Percentiles rank a stretch among this genome's conserved stretches.
phyloP scores from a whole-genome alignment of 1,284 basidiomycete genomes.

The Inonotus obliquus region DNA sequence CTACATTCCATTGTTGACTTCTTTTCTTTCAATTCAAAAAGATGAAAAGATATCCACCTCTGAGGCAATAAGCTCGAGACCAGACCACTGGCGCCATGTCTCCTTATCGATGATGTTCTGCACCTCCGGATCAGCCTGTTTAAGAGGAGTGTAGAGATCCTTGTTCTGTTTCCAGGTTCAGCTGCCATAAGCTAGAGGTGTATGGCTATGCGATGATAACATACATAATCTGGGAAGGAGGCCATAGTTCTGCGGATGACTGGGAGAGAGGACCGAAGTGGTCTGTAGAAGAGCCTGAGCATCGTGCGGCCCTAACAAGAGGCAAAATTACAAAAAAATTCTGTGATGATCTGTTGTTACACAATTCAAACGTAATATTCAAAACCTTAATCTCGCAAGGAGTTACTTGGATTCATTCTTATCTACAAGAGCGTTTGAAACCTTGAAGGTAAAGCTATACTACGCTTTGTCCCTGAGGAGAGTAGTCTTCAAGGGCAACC shows the following conservation, averaged over 20 bases:
- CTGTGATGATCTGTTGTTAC: too few relatives aligned
- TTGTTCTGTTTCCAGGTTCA: conserved; percentile 64
- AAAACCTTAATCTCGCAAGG: too few relatives aligned
- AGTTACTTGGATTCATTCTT: too few relatives aligned
- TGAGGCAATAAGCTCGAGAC: conserved; percentile 94
- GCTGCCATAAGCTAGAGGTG: neutral
- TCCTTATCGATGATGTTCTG: conserved; percentile 99
- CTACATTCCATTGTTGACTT: conserved; percentile 36
- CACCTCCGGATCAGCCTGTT: conserved; percentile 91
- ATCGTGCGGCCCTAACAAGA: conserved; percentile 19
- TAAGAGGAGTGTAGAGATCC: conserved; percentile 81
- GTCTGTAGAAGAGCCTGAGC: conserved; percentile 26
- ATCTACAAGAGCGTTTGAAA: too few relatives aligned
- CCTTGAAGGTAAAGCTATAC: too few relatives aligned
- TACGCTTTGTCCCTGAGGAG: neutral
- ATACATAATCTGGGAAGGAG: conserved; percentile 55
- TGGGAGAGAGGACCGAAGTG: conserved; percentile 27
- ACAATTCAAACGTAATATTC: too few relatives aligned
- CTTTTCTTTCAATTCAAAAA: conserved; percentile 14
- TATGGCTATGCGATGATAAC: conserved; percentile 25
- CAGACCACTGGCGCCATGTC: conserved; percentile 97
- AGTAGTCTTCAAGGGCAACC: neutral
- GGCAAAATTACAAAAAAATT: neutral
- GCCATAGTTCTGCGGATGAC: conserved; percentile 47
- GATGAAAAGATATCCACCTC: conserved; percentile 50